Evolutionary conservation across 2,329 filamentous ascomycete species (phyloP).

Genomic region (Passalora sequoiae): DNA sequence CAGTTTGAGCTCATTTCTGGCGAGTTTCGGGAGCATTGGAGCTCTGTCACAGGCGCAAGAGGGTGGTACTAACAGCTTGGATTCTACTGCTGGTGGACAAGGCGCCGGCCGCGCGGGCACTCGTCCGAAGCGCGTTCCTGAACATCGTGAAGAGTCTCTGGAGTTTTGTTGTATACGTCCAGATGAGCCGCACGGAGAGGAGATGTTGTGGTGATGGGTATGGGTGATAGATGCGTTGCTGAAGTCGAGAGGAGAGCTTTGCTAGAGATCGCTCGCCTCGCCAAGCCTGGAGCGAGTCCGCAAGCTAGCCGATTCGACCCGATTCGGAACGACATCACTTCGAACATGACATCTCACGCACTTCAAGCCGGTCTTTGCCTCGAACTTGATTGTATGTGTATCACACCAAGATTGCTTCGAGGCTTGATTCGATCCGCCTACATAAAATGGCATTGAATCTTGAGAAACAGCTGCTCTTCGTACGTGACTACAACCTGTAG

Average conservation of each 20-base stretch:
- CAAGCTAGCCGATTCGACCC: not conserved
- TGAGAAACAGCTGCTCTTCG: constrained; percentile 76
- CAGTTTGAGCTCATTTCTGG: constrained; percentile 23
- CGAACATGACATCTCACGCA: too few species aligned
- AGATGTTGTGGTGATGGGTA: constrained; percentile 23
- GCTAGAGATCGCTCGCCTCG: not conserved
- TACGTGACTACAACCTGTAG: constrained; percentile 56
- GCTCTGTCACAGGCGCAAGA: constrained; percentile 40
- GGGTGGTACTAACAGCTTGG: constrained; percentile 73
- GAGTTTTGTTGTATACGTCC: constrained; percentile 35
- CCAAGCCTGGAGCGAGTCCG: not conserved
- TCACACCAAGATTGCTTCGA: not conserved
- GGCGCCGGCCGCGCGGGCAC: constrained; percentile 88
- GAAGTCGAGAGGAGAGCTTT: not conserved
- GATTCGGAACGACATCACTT: constrained; percentile 1
- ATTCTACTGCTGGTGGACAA: constrained; percentile 88
- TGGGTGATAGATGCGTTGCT: constrained; percentile 18
- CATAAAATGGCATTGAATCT: constrained; percentile 60
- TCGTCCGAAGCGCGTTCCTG: constrained; percentile 96
- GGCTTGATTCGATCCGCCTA: not conserved
- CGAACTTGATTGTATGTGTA: too few species aligned
- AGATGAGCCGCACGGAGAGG: constrained; percentile 30
- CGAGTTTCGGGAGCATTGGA: constrained; percentile 37
- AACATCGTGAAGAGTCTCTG: constrained; percentile 64
- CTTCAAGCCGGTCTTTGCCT: too few species aligned